Percentiles rank a stretch among this genome's conserved stretches.
phyloP scores from a whole-genome alignment of 805 yeast species.

The Wickerhamomyces silvicola region DNA sequence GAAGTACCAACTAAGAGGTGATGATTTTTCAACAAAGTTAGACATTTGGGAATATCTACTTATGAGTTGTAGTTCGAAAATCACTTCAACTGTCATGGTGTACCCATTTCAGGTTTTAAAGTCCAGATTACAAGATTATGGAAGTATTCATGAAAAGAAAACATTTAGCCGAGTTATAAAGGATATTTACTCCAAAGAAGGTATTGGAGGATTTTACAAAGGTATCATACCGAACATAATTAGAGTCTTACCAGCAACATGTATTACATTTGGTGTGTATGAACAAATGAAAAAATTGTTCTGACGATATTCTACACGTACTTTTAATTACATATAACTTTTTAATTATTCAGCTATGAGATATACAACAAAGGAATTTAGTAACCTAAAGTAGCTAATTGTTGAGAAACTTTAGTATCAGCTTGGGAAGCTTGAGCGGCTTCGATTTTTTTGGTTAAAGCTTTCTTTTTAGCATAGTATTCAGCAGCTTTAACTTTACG shows the following conservation, averaged over 20 bases:
- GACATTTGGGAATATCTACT: slow-evolving; percentile 52
- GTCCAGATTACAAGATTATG: slow-evolving; percentile 62
- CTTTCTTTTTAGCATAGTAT: slow-evolving; percentile 97
- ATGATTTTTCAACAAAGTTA: slow-evolving; percentile 22
- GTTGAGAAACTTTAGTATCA: slow-evolving; percentile 83
- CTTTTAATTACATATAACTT: slow-evolving; percentile 2
- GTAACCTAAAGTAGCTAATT: slow-evolving; percentile 97
- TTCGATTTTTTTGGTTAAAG: slow-evolving; percentile 86
- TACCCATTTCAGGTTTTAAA: slow-evolving; percentile 84
- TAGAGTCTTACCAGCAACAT: slow-evolving; percentile 88
- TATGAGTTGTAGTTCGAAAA: slow-evolving; percentile 64
- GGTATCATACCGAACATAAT: slow-evolving; percentile 75
- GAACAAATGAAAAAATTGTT: slow-evolving; percentile 54
- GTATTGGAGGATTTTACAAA: slow-evolving; percentile 67
- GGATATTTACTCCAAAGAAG: slow-evolving; percentile 42
- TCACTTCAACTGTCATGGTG: slow-evolving; percentile 56
- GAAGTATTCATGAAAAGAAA: slow-evolving; percentile 21
- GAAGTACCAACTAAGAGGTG: slow-evolving; percentile 36
- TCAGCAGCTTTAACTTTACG: slow-evolving; percentile 98
- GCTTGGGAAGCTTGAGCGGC: slow-evolving; percentile 85
- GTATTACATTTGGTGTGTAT: slow-evolving; percentile 82
- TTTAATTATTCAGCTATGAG: slow-evolving; percentile 3
- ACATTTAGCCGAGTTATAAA: slow-evolving; percentile 27
- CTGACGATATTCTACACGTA: too few species aligned
- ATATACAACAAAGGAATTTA: slow-evolving; percentile 34